These are phyloP conservation scores for Entamoeba moshkovskii DNA, from an alignment of 208 protist species.

Conservation along the genomic window DNA sequence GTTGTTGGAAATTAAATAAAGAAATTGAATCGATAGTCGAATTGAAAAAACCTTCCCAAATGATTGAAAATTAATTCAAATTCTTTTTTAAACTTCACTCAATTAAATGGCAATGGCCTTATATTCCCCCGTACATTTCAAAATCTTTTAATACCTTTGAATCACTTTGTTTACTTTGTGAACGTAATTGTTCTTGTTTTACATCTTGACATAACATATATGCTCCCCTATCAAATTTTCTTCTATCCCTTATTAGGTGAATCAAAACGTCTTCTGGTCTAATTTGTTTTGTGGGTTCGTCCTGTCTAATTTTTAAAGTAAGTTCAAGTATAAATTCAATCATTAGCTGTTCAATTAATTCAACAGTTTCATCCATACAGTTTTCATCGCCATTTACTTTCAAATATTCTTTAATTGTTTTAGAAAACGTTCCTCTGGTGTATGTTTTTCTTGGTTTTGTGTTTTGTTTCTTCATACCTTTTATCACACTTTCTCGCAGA, in stretches of 20 bases:
- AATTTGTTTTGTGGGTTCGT: neutral
- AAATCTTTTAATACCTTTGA: neutral
- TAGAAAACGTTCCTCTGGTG: neutral
- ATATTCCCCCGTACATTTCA: neutral
- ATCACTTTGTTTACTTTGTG: neutral
- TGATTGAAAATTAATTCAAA: no score
- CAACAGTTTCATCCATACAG: neutral
- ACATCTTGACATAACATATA: neutral
- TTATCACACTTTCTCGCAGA: no score
- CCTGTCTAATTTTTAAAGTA: neutral
- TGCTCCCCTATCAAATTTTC: neutral
- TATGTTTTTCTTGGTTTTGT: neutral
- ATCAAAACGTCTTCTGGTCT: neutral
- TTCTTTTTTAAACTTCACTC: no score
- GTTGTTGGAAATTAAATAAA: neutral
- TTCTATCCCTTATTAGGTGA: neutral
- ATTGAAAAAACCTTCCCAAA: no score
- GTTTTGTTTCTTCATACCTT: neutral
- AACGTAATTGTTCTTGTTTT: neutral
- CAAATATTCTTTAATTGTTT: neutral
- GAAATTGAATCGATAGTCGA: no score
- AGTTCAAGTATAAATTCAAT: neutral
- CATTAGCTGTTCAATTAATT: neutral
- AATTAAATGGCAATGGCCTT: no score
- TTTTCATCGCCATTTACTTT: neutral